Conservation (phyloP, 2,329 filamentous ascomycete genomes). For the Xylaria sp. region DNA sequence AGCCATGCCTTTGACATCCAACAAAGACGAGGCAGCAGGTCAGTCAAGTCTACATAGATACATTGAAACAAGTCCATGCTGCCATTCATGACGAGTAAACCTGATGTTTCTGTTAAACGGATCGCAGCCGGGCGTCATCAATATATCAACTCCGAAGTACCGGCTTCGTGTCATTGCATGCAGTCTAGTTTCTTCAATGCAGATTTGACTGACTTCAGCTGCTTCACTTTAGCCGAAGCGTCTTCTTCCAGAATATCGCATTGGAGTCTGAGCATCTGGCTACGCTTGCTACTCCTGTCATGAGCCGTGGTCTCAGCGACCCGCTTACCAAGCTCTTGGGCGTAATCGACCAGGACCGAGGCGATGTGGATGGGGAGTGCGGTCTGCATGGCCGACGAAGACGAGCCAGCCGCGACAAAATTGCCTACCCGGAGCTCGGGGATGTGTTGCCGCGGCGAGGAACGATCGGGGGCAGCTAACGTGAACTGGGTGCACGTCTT, state of each 20-base stretch:
- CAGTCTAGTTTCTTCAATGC: constrained; percentile 17
- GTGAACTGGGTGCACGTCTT: constrained; percentile 39
- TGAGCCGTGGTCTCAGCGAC: constrained; percentile 1
- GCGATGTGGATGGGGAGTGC: constrained; percentile 29
- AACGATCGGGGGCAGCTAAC: constrained; percentile 29
- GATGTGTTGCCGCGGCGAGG: constrained; percentile 40
- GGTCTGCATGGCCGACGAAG: constrained; percentile 32
- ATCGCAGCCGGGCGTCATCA: too few relatives aligned
- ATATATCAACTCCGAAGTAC: too few relatives aligned
- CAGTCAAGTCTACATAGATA: too few relatives aligned
- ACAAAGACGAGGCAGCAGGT: too few relatives aligned
- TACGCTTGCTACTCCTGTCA: constrained; percentile 13
- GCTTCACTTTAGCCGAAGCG: constrained; percentile 17
- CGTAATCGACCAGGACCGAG: constrained; percentile 22
- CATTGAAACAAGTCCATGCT: too few relatives aligned
- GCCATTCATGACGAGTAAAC: too few relatives aligned
- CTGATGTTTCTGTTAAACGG: too few relatives aligned
- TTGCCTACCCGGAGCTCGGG: constrained; percentile 45
- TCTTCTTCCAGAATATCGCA: constrained; percentile 32
- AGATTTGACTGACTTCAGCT: constrained; percentile 24
- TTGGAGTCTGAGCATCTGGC: constrained; percentile 27
- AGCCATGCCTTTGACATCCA: too few relatives aligned
- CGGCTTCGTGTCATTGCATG: constrained; percentile 5
- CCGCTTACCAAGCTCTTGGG: constrained; percentile 17
- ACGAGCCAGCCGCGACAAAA: constrained; percentile 29